phyloP scores from a whole-genome alignment of 106 monocot genomes.

The Acorus calamus region DNA sequence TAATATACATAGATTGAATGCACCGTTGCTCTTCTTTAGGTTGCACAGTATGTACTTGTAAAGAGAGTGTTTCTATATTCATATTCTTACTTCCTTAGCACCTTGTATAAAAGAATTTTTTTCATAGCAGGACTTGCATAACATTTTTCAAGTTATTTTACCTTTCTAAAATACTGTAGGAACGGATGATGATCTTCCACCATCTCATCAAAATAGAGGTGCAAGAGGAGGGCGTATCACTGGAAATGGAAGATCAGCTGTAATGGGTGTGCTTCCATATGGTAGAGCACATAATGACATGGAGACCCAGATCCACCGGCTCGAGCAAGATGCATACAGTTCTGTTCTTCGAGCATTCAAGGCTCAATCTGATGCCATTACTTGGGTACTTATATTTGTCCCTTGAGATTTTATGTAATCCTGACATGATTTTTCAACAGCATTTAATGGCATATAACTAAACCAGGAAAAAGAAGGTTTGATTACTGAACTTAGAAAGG shows the following conservation, averaged over 20 bases:
- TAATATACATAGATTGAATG: no score
- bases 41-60: no score
- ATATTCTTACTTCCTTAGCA: no score
- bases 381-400: slow-evolving; percentile 54
- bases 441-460: neutral
- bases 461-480: slow-evolving; percentile 91
- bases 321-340: slow-evolving; percentile 91
- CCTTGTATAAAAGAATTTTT: no score
- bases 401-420: no score
- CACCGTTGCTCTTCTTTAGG: no score
- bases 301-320: slow-evolving; percentile 83
- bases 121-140: neutral
- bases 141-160: neutral
- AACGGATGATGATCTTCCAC: slow-evolving; percentile 95
- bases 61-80: no score
- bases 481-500: slow-evolving; percentile 95
- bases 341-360: slow-evolving; percentile 94
- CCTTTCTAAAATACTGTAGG: slow-evolving; percentile 31
- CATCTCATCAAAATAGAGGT: slow-evolving; percentile 60
- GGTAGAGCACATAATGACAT: slow-evolving; percentile 55
- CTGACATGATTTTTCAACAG: no score
- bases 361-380: slow-evolving; percentile 96
- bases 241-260: slow-evolving; percentile 61
- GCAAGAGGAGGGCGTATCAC: slow-evolving; percentile 38
- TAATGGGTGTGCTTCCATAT: slow-evolving; percentile 23